A percentile compares a stretch with the other conserved stretches of the same genome.
Conservation (phyloP, 2,329 filamentous ascomycete genomes). For the Hypoxylon sp. region DNA sequence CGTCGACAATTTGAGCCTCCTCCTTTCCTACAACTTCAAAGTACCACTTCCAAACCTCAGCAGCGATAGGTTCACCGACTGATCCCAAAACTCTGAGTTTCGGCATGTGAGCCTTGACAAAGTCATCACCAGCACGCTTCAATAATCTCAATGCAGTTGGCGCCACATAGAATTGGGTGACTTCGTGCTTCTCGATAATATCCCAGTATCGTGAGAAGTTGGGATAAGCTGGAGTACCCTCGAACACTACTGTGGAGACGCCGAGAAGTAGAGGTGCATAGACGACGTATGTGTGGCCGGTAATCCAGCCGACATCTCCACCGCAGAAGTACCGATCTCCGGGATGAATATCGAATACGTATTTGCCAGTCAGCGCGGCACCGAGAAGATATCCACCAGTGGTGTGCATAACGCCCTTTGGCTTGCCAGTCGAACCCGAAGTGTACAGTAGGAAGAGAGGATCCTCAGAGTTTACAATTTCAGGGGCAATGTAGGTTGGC, state of each 20-base stretch:
- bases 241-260: slow-evolving; percentile 95
- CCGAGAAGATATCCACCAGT: slow-evolving; percentile 96
- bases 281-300: slow-evolving; percentile 97
- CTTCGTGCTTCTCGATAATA: slow-evolving; percentile 93
- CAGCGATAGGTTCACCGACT: slow-evolving; percentile 96
- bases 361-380: slow-evolving; percentile 94
- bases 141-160: slow-evolving; percentile 92
- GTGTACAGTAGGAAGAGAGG: slow-evolving; percentile 98
- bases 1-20: slow-evolving; percentile 93
- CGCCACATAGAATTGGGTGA: slow-evolving; percentile 98
- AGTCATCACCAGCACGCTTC: slow-evolving; percentile 95
- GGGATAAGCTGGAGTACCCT: slow-evolving; percentile 97
- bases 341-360: slow-evolving; percentile 98
- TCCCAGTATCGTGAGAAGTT: slow-evolving; percentile 99
- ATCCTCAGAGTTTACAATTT: slow-evolving; percentile 92
- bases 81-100: slow-evolving; percentile 91
- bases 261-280: slow-evolving; percentile 95
- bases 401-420: slow-evolving; percentile 98
- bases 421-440: slow-evolving; percentile 97
- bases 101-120: slow-evolving; percentile 91
- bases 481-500: slow-evolving; percentile 91
- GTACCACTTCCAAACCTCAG: slow-evolving; percentile 99
- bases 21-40: slow-evolving; percentile 94
- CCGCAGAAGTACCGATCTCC: slow-evolving; percentile 97
- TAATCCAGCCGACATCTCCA: slow-evolving; percentile 99